A percentile compares a stretch with the other conserved stretches of the same genome.
These are phyloP conservation scores for Ustilago crameri DNA, from an alignment of 1,284 basidiomycete species.

Conservation along the genomic window DNA sequence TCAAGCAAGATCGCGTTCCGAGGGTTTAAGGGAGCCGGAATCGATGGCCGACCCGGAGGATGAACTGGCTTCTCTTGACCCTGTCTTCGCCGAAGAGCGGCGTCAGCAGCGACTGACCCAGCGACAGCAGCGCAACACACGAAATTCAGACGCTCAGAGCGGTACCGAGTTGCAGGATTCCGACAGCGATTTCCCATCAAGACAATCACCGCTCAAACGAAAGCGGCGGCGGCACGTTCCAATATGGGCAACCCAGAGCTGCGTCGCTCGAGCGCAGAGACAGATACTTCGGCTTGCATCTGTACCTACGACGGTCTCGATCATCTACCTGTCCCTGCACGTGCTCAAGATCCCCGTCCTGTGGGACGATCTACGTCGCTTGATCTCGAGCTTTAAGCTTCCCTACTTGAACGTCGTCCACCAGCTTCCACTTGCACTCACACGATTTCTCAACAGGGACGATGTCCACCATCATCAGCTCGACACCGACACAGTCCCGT, in stretches of 20 bases:
- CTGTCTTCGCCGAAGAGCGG: conserved; percentile 42
- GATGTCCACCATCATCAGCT: conserved; percentile 43
- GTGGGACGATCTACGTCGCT: conserved; percentile 51
- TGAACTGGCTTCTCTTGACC: conserved; percentile 42
- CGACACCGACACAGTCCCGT: conserved; percentile 75
- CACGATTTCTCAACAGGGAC: conserved; percentile 73
- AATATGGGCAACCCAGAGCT: conserved; percentile 27
- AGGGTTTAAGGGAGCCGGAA: conserved; percentile 33
- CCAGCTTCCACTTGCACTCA: conserved; percentile 76
- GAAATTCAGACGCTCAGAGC: neutral
- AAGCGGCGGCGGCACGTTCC: conserved; percentile 17
- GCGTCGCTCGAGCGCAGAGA: conserved; percentile 24
- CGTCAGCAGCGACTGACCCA: conserved; percentile 19
- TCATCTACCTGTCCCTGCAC: conserved; percentile 56
- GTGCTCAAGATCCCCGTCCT: conserved; percentile 53
- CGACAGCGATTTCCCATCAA: neutral
- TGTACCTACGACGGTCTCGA: conserved; percentile 43
- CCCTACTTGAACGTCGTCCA: conserved; percentile 83
- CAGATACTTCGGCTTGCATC: conserved; percentile 34
- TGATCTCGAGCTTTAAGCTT: conserved; percentile 78
- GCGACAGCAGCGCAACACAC: neutral
- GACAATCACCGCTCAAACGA: neutral
- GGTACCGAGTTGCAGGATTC: neutral
- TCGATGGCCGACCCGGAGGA: conserved; percentile 36
- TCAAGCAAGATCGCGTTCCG: conserved; percentile 8